phyloP scores from a whole-genome alignment of 371 early-diverging fungal genomes.

The Basidiobolus meristosporus region DNA sequence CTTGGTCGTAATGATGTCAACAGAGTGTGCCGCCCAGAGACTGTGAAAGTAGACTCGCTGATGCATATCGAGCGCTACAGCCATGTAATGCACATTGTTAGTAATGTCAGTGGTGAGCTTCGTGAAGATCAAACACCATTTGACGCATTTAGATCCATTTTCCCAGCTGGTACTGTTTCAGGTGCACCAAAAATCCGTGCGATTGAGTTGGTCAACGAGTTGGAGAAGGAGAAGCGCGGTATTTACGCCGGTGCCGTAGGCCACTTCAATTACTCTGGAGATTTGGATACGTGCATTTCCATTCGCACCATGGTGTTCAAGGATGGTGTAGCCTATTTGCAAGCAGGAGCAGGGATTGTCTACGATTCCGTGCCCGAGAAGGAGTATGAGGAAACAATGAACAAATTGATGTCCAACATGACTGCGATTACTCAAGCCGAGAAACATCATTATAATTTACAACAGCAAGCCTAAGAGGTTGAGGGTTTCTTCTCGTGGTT shows the following conservation, averaged over 20 bases:
- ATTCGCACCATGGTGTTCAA: conserved; percentile 94
- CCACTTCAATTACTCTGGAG: conserved; percentile 81
- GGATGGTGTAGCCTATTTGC: conserved; percentile 82
- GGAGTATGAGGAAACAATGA: conserved; percentile 89
- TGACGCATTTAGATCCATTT: conserved; percentile 90
- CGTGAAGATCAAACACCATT: conserved; percentile 74
- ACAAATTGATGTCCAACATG: conserved; percentile 82
- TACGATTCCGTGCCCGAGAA: conserved; percentile 78
- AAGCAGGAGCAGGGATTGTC: conserved; percentile 91
- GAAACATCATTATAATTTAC: conserved; percentile 26
- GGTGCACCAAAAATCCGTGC: conserved; percentile 96
- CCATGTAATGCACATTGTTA: conserved; percentile 96
- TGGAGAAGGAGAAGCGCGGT: conserved; percentile 83
- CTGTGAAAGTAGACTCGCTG: conserved; percentile 82
- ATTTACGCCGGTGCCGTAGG: conserved; percentile 93
- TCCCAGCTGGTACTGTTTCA: conserved; percentile 93
- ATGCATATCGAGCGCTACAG: conserved; percentile 92
- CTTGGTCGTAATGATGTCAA: conserved; percentile 93
- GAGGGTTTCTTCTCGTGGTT: no score
- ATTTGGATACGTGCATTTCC: conserved; percentile 90
- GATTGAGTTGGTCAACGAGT: conserved; percentile 76
- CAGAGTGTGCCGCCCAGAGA: conserved; percentile 77
- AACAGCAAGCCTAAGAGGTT: no score
- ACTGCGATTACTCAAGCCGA: conserved; percentile 75
- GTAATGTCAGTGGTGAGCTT: conserved; percentile 75